Percentiles rank a stretch among this genome's conserved stretches.
Evolutionary conservation across 2,329 filamentous ascomycete species (phyloP).

Genomic region (Talaromyces sp.): DNA sequence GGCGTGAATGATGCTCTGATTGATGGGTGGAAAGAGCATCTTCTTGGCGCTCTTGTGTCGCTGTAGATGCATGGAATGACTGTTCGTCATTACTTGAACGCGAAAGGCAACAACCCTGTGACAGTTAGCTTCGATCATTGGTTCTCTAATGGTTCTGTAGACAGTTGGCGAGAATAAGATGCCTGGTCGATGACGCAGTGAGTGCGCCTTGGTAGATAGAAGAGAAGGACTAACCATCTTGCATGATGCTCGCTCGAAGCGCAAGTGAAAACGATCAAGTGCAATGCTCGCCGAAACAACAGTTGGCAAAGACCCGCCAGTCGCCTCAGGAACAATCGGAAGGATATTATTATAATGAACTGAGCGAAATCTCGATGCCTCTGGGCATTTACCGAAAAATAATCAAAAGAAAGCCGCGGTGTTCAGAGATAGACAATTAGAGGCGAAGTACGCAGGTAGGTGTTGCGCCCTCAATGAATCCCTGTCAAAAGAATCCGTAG

Average conservation of each 20-base stretch:
- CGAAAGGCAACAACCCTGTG: conserved; percentile 39
- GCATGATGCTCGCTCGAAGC: conserved; percentile 20
- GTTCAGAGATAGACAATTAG: neutral
- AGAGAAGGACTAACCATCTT: conserved; percentile 32
- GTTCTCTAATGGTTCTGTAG: neutral
- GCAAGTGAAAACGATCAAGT: conserved; percentile 11
- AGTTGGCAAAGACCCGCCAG: neutral
- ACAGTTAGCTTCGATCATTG: neutral
- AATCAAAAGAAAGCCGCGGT: neutral
- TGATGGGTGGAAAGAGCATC: conserved; percentile 18
- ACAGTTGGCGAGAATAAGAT: neutral
- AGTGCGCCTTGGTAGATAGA: neutral
- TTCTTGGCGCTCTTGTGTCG: conserved; percentile 22
- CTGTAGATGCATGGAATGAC: conserved; percentile 22
- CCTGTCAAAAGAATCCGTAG: conserved; percentile 1
- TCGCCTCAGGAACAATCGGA: neutral
- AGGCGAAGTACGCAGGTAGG: neutral
- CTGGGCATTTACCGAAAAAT: neutral
- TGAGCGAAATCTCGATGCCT: neutral
- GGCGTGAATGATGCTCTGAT: conserved; percentile 15
- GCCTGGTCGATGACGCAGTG: neutral
- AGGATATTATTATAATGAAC: neutral
- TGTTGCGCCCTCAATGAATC: no score
- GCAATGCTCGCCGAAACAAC: conserved; percentile 12
- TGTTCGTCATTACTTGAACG: conserved; percentile 30